phyloP scores from a whole-genome alignment of 257 asterid species.

The Coffea canephora region DNA sequence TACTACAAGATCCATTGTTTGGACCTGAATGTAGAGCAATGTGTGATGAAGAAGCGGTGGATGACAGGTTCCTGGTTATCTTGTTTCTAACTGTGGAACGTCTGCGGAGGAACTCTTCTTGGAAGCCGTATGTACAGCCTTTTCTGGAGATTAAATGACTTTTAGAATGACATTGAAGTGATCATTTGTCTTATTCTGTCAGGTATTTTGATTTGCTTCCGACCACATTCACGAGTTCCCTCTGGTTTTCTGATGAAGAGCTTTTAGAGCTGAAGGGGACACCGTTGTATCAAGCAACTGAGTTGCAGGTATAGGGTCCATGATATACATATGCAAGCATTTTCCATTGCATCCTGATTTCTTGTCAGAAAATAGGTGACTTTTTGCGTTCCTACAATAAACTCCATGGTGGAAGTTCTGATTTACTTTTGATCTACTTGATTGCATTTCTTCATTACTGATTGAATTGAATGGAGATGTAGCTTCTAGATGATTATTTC shows the following conservation, averaged over 20 bases:
- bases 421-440: background rate
- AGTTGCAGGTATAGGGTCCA: conserved; percentile 56
- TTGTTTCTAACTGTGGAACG: conserved; percentile 83
- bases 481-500: background rate
- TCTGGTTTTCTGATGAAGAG: conserved; percentile 91
- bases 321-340: background rate
- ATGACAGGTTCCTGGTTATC: conserved; percentile 79
- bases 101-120: conserved; percentile 62
- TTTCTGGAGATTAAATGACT: background rate
- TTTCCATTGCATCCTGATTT: background rate
- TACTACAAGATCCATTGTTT: conserved; percentile 74
- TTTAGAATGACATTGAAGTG: background rate
- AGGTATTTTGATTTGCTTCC: conserved; percentile 97
- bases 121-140: conserved; percentile 76
- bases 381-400: background rate
- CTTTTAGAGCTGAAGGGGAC: conserved; percentile 86
- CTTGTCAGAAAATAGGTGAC: background rate
- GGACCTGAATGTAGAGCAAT: conserved; percentile 88
- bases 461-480: background rate
- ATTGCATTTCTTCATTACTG: background rate
- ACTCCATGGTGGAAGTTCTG: conserved; percentile 1
- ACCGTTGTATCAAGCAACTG: conserved; percentile 71
- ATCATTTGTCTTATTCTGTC: conserved; percentile 5
- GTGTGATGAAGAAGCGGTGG: conserved; percentile 74
- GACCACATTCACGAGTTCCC: conserved; percentile 71